Percentiles rank a stretch among this genome's conserved stretches.
Evolutionary conservation across 2,329 filamentous ascomycete species (phyloP).

Genomic region (Chaetomium globosum): DNA sequence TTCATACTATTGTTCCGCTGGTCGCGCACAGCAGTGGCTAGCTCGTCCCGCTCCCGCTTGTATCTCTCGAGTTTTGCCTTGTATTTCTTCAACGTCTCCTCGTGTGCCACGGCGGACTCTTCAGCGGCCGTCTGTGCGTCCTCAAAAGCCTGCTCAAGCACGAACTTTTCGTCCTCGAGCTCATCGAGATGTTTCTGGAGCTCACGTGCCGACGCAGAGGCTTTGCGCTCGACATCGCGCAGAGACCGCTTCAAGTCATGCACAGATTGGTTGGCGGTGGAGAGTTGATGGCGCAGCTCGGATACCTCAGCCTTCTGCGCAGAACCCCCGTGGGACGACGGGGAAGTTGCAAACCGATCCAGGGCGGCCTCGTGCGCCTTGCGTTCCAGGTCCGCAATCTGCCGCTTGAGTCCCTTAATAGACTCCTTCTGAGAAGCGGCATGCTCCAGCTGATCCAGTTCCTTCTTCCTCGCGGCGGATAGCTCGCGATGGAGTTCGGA

Average conservation of each 20-base stretch:
- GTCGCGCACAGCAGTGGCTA: slow-evolving; percentile 42
- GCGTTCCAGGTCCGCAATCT: slow-evolving; percentile 67
- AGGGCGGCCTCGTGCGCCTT: slow-evolving; percentile 67
- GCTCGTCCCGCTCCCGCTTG: slow-evolving; percentile 52
- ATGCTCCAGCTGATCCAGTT: slow-evolving; percentile 66
- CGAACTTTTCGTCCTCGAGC: slow-evolving; percentile 61
- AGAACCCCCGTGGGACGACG: slow-evolving; percentile 55
- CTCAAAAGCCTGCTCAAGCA: slow-evolving; percentile 61
- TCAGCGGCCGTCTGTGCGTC: slow-evolving; percentile 56
- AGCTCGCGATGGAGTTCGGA: slow-evolving; percentile 65
- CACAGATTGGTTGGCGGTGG: slow-evolving; percentile 60
- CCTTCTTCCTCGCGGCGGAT: slow-evolving; percentile 65
- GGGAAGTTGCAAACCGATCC: slow-evolving; percentile 51
- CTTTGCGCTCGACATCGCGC: slow-evolving; percentile 55
- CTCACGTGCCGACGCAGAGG: slow-evolving; percentile 48
- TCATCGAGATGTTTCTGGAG: slow-evolving; percentile 60
- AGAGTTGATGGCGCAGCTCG: slow-evolving; percentile 63
- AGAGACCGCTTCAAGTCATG: slow-evolving; percentile 56
- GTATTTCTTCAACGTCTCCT: slow-evolving; percentile 48
- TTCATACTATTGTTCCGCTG: slow-evolving; percentile 39
- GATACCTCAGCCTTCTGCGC: slow-evolving; percentile 59
- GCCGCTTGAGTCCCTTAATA: slow-evolving; percentile 64
- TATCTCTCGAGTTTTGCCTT: slow-evolving; percentile 56
- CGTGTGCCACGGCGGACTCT: slow-evolving; percentile 50
- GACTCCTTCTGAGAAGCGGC: slow-evolving; percentile 65